Evolutionary conservation across 2,329 filamentous ascomycete genomes (phyloP), one percentile per base, ranked within the genome.

Genomic region (Paraconiothyrium brasiliense): DNA sequence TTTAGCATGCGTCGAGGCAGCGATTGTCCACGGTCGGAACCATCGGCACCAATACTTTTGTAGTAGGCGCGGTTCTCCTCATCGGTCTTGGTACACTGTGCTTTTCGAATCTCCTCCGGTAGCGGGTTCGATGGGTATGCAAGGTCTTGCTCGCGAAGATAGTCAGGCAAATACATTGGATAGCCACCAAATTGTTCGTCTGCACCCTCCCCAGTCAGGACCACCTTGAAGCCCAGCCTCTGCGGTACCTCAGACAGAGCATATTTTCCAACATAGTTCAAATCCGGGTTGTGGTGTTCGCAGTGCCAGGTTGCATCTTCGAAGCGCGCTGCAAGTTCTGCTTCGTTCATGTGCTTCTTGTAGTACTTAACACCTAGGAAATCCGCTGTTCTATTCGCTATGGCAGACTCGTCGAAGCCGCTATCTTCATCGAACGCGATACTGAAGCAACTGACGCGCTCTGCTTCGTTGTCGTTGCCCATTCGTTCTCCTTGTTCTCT

Each of bases 141-240:
- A 3, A 58, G 50, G 63, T 87, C 85, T 0, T 79, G 63, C 63
- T 86, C 85, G 10, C 80, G 78, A 1, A 87, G 76, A 55, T 79
- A 81, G 55, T 87, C 84, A 1, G 79, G 71, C 0, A 79, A 66
- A 32, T 61, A 83, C 84, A 58, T 78, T 0, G 78, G 74, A 60
- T 87, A 87, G 44, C 85, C 85, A 4, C 76, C 81, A 67, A 87
- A 87, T 52, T 82, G 78, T 72, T 87, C 85, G 64, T 87, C 85
- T 6, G 83, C 14, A 8, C 13, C 39, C 39, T 7, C 39, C 3
- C 16, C 4, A 41, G 16, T n/a, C 4, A n/a, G 16, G 8, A n/a
- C 14, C 3, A 41, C 14, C 14, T 16, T 41, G 4, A 16, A 41
- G 3, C 84, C 85, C 22, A 80, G 72, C 55, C 82, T 75, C 24